phyloP scores from a whole-genome alignment of 202 grass and related monocot genomes.

The Saccharum hybrid region DNA sequence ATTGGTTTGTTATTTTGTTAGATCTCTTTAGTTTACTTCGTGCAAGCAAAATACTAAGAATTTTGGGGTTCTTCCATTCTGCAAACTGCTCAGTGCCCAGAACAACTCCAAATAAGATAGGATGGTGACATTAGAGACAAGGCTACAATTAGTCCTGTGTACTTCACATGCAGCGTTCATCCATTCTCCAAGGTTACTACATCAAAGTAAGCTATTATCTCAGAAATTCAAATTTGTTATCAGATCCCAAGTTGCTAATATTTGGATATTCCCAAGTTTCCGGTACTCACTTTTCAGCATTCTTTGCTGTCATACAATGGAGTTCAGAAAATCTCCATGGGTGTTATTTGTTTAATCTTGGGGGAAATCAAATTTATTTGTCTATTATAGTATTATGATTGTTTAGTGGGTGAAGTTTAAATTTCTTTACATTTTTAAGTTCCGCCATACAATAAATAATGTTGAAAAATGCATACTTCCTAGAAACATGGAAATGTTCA shows the following conservation, averaged over 20 bases:
- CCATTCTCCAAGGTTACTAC: not conserved
- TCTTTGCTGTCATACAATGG: not conserved
- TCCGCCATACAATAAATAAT: not conserved
- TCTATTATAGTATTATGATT: not conserved
- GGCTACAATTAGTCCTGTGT: not conserved
- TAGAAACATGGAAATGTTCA: not conserved
- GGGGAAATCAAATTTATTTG: not conserved
- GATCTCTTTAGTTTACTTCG: not conserved
- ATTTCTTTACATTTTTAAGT: not conserved
- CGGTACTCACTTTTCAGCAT: not conserved
- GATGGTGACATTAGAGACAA: not conserved
- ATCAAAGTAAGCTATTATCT: not conserved
- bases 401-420: not conserved
- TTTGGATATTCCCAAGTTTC: not conserved
- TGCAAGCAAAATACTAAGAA: not conserved
- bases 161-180: not conserved
- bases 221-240: not conserved
- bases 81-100: not conserved
- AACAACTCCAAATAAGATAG: not conserved
- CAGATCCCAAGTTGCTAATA: not conserved
- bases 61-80: not conserved
- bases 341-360: not conserved
- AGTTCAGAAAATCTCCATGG: not conserved
- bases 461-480: not conserved
- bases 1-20: not conserved